These are phyloP conservation scores for Symbiodinium pilosum DNA, from an alignment of 73 alveolate species.

Conservation along the genomic window DNA sequence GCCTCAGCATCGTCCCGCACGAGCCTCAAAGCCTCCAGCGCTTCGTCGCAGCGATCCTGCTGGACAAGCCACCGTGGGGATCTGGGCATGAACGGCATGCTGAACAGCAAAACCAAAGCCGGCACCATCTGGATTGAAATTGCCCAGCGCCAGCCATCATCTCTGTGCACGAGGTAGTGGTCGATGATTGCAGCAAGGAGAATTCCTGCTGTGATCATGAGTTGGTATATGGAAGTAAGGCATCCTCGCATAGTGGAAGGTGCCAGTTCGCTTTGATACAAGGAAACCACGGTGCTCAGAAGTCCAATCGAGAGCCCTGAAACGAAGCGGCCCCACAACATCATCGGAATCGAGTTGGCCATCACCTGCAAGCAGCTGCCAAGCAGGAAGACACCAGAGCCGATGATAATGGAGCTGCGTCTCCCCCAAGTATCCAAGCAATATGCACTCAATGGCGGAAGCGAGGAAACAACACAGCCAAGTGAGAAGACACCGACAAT, in stretches of 20 bases:
- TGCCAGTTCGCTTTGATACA: slow-evolving; percentile 80
- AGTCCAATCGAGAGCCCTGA: slow-evolving; percentile 61
- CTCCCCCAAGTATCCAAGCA: slow-evolving; percentile 62
- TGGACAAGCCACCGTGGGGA: slow-evolving; percentile 92
- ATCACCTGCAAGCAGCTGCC: slow-evolving; percentile 41
- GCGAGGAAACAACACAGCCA: not conserved
- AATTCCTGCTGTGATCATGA: slow-evolving; percentile 49
- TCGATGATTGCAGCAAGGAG: slow-evolving; percentile 44
- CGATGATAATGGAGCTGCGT: slow-evolving; percentile 40
- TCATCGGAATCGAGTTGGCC: not conserved
- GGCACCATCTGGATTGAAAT: slow-evolving; percentile 38
- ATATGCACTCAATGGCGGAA: slow-evolving; percentile 53
- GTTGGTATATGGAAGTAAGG: slow-evolving; percentile 48
- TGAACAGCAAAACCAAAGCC: not conserved
- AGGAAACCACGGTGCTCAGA: slow-evolving; percentile 56
- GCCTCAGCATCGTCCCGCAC: slow-evolving; percentile 42
- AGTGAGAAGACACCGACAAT: too few relatives aligned
- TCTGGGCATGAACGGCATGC: slow-evolving; percentile 54
- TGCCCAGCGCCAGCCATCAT: slow-evolving; percentile 85
- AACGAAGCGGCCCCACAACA: slow-evolving; percentile 64
- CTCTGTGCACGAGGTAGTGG: slow-evolving; percentile 5
- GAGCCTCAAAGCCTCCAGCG: not conserved
- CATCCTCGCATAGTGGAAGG: slow-evolving; percentile 47
- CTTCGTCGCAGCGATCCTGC: slow-evolving; percentile 43
- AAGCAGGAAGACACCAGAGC: slow-evolving; percentile 25